Evolutionary conservation across 2,329 filamentous ascomycete genomes (phyloP), one percentile per base, ranked within the genome.

Genomic region (Calonectria fujianensis): DNA sequence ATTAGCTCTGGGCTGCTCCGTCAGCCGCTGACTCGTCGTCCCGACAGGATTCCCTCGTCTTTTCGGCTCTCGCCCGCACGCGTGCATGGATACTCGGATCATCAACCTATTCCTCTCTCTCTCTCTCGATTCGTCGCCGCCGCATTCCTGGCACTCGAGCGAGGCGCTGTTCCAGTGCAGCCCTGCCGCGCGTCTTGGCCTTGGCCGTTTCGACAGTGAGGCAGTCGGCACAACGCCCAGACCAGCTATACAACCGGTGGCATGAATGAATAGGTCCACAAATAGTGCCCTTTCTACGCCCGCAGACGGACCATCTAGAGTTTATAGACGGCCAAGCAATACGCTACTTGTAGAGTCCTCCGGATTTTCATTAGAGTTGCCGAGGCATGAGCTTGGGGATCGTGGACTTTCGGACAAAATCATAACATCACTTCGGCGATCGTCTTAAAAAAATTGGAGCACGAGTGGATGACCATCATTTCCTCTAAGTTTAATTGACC

Each of bases 351-450:
- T 8, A 20, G 24, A 71, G 59, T 5, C n/a, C n/a, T 29, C 32
- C 32, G 29, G 48, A 39, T 45, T 48, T 63, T 45, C 41, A 37
- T 64, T 37, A n/a, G 45, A 54, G 24, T n/a, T 31, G 24, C 29
- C 37, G 51, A 39, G 59, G 48, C 20, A 65, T 71, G 7, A 51
- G 64, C 39, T 29, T 54, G 48, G 59, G 59, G 48, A 41, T 65
- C 39, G 69, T 41, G 45, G 59, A 54, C 51, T 37, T 31, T 61
- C 41, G 29, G 50, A 65, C 48, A 41, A 14, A 29, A 18, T 29
- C 41, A 16, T 27, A 54, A 18, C 32, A 52, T 31, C 32, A 52
- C 20, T 45, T 45, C 27, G 41, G n/a, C 24, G 57, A 61, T 61
- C 57, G 35, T 27, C 57, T 16, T 41, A 5, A 14, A 14, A 24